Percentiles rank a stretch among this genome's conserved stretches.
Conservation (phyloP, 306 rosid genomes). For the Acacia confusa region DNA sequence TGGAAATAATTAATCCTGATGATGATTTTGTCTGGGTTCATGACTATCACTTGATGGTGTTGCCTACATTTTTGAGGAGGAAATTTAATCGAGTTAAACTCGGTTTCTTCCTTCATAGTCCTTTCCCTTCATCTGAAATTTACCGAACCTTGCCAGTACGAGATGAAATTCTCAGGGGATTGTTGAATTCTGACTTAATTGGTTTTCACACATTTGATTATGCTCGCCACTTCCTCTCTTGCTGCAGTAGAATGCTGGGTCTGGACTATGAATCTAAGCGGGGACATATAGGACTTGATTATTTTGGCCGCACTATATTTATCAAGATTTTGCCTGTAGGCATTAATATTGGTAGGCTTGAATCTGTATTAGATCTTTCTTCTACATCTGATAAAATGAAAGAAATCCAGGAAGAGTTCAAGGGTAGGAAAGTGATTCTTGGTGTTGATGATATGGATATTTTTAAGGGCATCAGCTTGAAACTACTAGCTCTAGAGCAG, state of each 20-base stretch:
- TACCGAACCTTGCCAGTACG: constrained; percentile 82
- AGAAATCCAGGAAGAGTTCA: constrained; percentile 67
- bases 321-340: constrained; percentile 90
- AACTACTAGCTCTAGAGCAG: constrained; percentile 75
- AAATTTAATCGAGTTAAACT: constrained; percentile 62
- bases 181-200: constrained; percentile 76
- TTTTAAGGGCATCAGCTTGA: constrained; percentile 82
- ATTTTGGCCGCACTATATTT: constrained; percentile 79
- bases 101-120: constrained; percentile 90
- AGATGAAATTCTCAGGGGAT: constrained; percentile 73
- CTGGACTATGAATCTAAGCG: constrained; percentile 86
- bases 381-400: constrained; percentile 61
- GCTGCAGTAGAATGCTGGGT: constrained; percentile 96
- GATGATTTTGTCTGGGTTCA: constrained; percentile 89
- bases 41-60: constrained; percentile 86
- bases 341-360: constrained; percentile 83
- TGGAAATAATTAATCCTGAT: constrained; percentile 82
- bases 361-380: constrained; percentile 63
- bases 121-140: constrained; percentile 81
- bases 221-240: constrained; percentile 89
- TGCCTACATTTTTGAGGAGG: constrained; percentile 86
- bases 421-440: constrained; percentile 57
- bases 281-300: constrained; percentile 89
- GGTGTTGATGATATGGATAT: constrained; percentile 91
- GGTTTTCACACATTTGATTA: constrained; percentile 93